Conservation (phyloP, 805 yeast genomes). For the Candida silvatica region DNA sequence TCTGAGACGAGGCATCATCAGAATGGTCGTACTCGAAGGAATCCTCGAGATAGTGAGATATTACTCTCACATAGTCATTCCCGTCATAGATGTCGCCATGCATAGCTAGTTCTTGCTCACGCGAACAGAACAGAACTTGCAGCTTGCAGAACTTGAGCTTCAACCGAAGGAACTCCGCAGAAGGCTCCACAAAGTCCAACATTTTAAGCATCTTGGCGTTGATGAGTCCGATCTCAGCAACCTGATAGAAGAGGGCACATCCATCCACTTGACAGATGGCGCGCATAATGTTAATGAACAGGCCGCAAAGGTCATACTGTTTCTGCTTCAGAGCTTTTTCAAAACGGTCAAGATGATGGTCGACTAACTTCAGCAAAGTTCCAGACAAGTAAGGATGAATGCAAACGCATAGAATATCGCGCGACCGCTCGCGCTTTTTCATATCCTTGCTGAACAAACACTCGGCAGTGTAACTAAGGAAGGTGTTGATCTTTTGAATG, state of each 20-base stretch:
- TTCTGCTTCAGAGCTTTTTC: slow-evolving; percentile 13
- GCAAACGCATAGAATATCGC: slow-evolving; percentile 50
- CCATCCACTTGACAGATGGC: slow-evolving; percentile 18
- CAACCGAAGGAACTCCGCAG: slow-evolving; percentile 16
- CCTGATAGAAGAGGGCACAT: slow-evolving; percentile 18
- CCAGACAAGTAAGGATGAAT: slow-evolving; percentile 38
- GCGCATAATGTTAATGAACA: slow-evolving; percentile 20
- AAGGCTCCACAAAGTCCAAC: slow-evolving; percentile 13
- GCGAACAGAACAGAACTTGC: slow-evolving; percentile 19
- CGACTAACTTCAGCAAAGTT: slow-evolving; percentile 13
- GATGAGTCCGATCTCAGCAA: slow-evolving; percentile 19
- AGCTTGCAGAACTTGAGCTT: slow-evolving; percentile 24
- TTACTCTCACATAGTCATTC: slow-evolving; percentile 24
- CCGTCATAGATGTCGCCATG: slow-evolving; percentile 22
- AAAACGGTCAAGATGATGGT: slow-evolving; percentile 16
- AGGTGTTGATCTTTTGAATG: slow-evolving; percentile 16
- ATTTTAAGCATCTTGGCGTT: slow-evolving; percentile 15
- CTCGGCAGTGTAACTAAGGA: slow-evolving; percentile 17
- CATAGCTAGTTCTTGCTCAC: slow-evolving; percentile 20
- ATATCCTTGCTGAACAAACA: slow-evolving; percentile 17
- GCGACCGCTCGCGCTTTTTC: slow-evolving; percentile 54
- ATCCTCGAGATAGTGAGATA: slow-evolving; percentile 26
- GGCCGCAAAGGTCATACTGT: slow-evolving; percentile 21
- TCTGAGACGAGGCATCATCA: slow-evolving; percentile 1
- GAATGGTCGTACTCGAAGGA: slow-evolving; percentile 16